Base-by-base conservation (phyloP, 2,329 filamentous ascomycete genomes). In the Trichoderma harzianum region DNA sequence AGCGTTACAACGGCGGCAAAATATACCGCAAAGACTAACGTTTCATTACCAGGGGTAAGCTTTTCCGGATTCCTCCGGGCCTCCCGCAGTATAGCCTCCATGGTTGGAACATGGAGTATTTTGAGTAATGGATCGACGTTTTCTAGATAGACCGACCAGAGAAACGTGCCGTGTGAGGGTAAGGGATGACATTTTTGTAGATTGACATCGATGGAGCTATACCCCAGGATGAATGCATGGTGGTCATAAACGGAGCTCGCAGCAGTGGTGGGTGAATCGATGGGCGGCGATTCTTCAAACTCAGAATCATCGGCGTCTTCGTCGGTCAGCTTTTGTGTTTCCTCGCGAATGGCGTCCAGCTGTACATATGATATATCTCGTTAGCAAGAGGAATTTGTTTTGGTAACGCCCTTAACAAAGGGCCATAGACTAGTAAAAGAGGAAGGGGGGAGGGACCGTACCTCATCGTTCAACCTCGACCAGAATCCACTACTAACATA, bases 401-500 rank as follows among this genome's bases (percentile, higher is more conserved):
- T 26, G 26, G 21, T 12, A 12, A 3, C 12, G 6, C 26, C 4
- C 12, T n/a, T n/a, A 10, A 3, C 34, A 28, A 24, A 21, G 18
- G 43, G 18, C 18, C 7, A 21, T 30, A 24, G 26, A 34, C 7
- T 6, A 7, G 24, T 12, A 10, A 14, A 36, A 26, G 16, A 32
- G 4, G 24, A 21, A 51, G 14, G 63, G 62, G 75, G 16, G n/a
- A 18, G n/a, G n/a, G 32, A 3, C 53, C 82, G 69, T 80, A 91
- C 90, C 85, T 94, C 92, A 68, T 93, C 92, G 72, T 90, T 92
- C 66, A 95, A 84, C 73, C 88, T 92, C 24, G 91, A 89, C 91
- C 91, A 94, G 77, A 94, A 93, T 7, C 88, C 91, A 78, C 89
- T 93, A 82, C 91, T 93, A 75, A 95, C 89, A 78, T 94, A 95